Percentiles rank a stretch among this genome's conserved stretches.
These are phyloP conservation scores for Magnusiomyces suaveolens DNA, from an alignment of 1,139 yeast species.

Conservation along the genomic window DNA sequence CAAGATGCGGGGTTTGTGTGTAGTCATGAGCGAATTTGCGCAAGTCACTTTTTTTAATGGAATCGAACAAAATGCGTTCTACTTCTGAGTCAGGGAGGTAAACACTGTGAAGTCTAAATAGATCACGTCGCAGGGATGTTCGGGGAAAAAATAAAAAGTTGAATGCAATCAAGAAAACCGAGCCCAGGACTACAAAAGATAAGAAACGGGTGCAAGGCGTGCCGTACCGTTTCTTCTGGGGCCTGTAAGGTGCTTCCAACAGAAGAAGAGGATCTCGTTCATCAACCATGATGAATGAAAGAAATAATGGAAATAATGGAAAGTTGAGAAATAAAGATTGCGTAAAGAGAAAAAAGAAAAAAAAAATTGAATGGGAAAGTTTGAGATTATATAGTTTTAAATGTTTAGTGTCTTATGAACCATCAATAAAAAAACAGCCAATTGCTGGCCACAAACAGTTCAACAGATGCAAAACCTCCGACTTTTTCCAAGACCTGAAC, in stretches of 20 bases:
- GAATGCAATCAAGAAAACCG: constrained; percentile 45
- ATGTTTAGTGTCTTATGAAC: too few relatives aligned
- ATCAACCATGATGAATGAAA: background rate
- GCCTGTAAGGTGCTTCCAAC: background rate
- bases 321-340: too few relatives aligned
- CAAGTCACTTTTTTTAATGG: constrained; percentile 23
- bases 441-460: too few relatives aligned
- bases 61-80: constrained; percentile 26
- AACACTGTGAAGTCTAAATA: constrained; percentile 52
- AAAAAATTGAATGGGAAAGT: too few relatives aligned
- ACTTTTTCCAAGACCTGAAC: too few relatives aligned
- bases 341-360: background rate
- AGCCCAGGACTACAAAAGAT: constrained; percentile 47
- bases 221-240: constrained; percentile 1
- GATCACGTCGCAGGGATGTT: constrained; percentile 76
- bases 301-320: background rate
- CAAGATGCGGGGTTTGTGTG: constrained; percentile 56
- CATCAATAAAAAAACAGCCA: too few relatives aligned
- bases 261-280: constrained; percentile 8
- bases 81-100: constrained; percentile 26
- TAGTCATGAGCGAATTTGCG: constrained; percentile 33
- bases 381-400: too few relatives aligned
- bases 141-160: constrained; percentile 74
- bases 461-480: too few relatives aligned
- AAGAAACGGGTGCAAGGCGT: constrained; percentile 36